Conservation (phyloP, 441 rosid species). For the Adansonia grandidieri region DNA sequence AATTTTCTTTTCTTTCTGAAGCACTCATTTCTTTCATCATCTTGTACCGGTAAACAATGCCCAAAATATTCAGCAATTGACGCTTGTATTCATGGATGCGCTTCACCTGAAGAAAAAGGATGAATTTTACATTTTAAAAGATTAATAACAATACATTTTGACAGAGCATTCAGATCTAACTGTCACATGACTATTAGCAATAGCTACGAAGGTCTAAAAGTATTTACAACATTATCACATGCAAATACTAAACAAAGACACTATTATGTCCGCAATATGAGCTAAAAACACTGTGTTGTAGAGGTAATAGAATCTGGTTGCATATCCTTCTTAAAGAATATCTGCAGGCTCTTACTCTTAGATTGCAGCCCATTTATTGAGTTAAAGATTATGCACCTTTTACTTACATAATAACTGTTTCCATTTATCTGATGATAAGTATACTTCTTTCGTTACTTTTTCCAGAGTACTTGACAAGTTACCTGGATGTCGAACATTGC, state of each 20-base stretch:
- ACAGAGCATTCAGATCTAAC: slow-evolving; percentile 11
- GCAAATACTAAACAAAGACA: slow-evolving; percentile 2
- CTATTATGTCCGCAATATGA: background rate
- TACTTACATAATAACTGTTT: background rate
- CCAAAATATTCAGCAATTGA: slow-evolving; percentile 83
- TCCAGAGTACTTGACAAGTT: slow-evolving; percentile 13
- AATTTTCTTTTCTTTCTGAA: slow-evolving; percentile 65
- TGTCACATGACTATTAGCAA: background rate
- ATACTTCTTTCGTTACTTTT: background rate
- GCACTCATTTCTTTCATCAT: slow-evolving; percentile 90
- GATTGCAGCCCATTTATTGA: background rate
- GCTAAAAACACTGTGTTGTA: background rate
- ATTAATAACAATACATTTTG: slow-evolving; percentile 8
- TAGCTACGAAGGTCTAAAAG: background rate
- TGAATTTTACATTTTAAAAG: background rate
- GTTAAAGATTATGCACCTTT: background rate
- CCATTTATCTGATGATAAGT: background rate
- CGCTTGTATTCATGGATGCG: slow-evolving; percentile 98
- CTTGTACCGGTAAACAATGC: slow-evolving; percentile 92
- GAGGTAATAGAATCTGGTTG: background rate
- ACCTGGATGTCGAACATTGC: slow-evolving; percentile 99
- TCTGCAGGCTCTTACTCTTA: background rate
- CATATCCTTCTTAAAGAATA: background rate
- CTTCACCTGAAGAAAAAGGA: slow-evolving; percentile 62
- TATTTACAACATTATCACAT: background rate